phyloP scores from a whole-genome alignment of 2,329 filamentous ascomycete genomes.

The Aspergillus quadrilineatus region DNA sequence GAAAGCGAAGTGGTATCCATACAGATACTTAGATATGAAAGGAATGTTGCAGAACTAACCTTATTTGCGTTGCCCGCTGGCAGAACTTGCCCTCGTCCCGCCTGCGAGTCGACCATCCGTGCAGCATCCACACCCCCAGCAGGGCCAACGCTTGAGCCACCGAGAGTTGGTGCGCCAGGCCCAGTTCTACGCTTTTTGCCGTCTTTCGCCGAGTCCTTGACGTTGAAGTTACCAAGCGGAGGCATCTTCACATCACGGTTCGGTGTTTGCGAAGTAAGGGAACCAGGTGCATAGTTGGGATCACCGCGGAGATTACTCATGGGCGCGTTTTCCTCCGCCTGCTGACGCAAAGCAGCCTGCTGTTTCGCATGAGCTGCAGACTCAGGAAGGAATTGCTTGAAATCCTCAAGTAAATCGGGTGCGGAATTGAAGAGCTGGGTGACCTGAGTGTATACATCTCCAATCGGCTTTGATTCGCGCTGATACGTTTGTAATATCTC shows the following conservation, averaged over 20 bases:
- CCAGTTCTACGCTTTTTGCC: conserved; percentile 79
- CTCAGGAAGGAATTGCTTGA: conserved; percentile 97
- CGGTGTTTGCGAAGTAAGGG: conserved; percentile 52
- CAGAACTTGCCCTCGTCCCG: conserved; percentile 34
- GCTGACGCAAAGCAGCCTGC: conserved; percentile 54
- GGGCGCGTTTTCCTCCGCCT: conserved; percentile 68
- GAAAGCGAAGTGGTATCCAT: not conserved
- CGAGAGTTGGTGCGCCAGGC: conserved; percentile 41
- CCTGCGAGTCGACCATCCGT: conserved; percentile 35
- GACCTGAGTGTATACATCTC: conserved; percentile 96
- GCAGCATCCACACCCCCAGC: conserved; percentile 31
- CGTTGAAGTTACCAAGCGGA: conserved; percentile 90
- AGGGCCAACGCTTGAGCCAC: conserved; percentile 36
- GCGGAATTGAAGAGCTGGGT: conserved; percentile 91
- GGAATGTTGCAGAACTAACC: conserved; percentile 36
- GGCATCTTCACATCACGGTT: conserved; percentile 69
- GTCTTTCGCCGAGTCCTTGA: conserved; percentile 79
- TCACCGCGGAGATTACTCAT: conserved; percentile 63
- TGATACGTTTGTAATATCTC: conserved; percentile 98
- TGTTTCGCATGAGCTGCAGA: conserved; percentile 71
- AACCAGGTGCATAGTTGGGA: conserved; percentile 44
- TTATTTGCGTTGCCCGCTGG: conserved; percentile 51
- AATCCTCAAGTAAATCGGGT: conserved; percentile 92
- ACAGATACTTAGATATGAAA: not conserved
- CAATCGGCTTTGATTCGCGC: conserved; percentile 94